Conservation (phyloP, 495 filamentous ascomycete species). For the Neurospora sp. region DNA sequence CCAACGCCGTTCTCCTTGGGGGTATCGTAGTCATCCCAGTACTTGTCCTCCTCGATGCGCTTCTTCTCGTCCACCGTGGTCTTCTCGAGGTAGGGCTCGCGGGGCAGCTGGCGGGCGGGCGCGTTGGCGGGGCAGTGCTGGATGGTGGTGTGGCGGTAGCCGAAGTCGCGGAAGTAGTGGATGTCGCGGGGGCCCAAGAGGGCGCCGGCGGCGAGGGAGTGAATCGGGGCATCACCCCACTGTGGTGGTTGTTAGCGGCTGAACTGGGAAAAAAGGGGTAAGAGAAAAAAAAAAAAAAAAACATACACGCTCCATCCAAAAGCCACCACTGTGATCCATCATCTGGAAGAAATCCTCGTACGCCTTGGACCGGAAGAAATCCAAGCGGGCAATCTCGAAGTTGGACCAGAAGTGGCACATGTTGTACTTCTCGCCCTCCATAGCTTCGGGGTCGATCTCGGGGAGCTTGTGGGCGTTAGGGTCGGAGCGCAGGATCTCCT, state of each 20-base stretch:
- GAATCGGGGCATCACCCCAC: slow-evolving; percentile 99
- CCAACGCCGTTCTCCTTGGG: slow-evolving; percentile 95
- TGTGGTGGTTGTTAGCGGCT: slow-evolving; percentile 29
- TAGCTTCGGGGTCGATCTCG: slow-evolving; percentile 81
- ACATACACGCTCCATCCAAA: slow-evolving; percentile 96
- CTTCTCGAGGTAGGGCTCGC: slow-evolving; percentile 72
- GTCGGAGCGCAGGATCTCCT: slow-evolving; percentile 72
- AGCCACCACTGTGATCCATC: slow-evolving; percentile 97
- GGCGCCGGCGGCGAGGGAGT: slow-evolving; percentile 89
- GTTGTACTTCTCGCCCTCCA: slow-evolving; percentile 98
- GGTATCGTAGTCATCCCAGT: slow-evolving; percentile 82
- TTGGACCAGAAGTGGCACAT: slow-evolving; percentile 99
- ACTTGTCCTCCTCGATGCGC: slow-evolving; percentile 87
- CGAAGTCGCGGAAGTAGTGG: slow-evolving; percentile 99
- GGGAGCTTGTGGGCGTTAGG: slow-evolving; percentile 60
- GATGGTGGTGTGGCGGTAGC: slow-evolving; percentile 96
- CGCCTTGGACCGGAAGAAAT: slow-evolving; percentile 91
- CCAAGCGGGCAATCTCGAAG: slow-evolving; percentile 92
- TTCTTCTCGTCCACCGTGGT: slow-evolving; percentile 79
- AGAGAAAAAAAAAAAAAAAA: neutral
- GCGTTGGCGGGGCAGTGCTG: slow-evolving; percentile 98
- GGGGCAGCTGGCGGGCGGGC: slow-evolving; percentile 74
- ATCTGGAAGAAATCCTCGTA: slow-evolving; percentile 99
- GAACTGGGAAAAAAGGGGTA: neutral
- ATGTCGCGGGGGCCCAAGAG: slow-evolving; percentile 76